Conservation (phyloP, 2,329 filamentous ascomycete species). For the Talaromyces marneffei region DNA sequence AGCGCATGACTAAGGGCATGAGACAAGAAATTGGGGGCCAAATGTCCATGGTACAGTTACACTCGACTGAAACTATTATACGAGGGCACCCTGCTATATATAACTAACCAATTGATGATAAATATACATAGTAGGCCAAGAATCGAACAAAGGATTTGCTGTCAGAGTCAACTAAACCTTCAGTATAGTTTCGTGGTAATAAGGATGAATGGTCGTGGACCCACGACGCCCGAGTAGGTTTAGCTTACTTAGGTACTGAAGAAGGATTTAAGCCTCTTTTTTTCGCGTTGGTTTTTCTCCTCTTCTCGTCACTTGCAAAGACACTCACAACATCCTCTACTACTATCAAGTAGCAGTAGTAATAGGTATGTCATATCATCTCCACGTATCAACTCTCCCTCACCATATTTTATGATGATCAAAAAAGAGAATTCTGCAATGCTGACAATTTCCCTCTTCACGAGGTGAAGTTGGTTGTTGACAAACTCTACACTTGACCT, state of each 20-base stretch:
- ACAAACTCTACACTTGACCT: slow-evolving; percentile 45
- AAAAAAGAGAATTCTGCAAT: slow-evolving; percentile 43
- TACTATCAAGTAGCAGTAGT: not conserved
- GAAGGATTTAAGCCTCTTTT: not conserved
- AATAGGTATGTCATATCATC: slow-evolving; percentile 6
- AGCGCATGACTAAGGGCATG: not conserved
- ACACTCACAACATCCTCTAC: not conserved
- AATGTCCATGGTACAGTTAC: not conserved
- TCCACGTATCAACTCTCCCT: slow-evolving; percentile 14
- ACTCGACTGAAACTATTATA: not conserved
- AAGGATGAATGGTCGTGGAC: not conserved
- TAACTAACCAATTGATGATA: not conserved
- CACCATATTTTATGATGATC: slow-evolving; percentile 30
- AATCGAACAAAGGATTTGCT: not conserved
- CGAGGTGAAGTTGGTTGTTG: slow-evolving; percentile 40
- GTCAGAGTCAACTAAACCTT: not conserved
- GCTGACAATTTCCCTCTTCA: slow-evolving; percentile 35
- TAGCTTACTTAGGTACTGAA: not conserved
- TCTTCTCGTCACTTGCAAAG: not conserved
- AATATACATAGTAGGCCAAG: too few species aligned
- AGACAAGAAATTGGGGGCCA: not conserved
- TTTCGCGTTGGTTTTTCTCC: not conserved
- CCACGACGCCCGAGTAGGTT: not conserved
- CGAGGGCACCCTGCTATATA: not conserved
- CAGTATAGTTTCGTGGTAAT: not conserved